Evolutionary conservation across 306 rosid species (phyloP).

Genomic region (Malus sieversii): DNA sequence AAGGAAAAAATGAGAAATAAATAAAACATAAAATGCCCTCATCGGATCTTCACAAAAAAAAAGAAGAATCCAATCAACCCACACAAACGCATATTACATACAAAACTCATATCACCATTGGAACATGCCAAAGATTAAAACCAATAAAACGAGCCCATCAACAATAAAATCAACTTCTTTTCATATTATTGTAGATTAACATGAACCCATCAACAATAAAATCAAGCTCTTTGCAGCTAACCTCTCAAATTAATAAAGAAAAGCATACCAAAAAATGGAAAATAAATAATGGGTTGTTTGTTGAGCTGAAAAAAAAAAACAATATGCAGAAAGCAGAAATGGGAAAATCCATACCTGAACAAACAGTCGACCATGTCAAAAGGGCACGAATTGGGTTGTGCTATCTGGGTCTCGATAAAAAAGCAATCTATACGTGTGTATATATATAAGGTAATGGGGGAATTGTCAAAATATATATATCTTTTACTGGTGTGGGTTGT

Average conservation of each 20-base stretch:
- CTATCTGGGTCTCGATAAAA: conserved; percentile 15
- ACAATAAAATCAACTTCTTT: conserved; percentile 13
- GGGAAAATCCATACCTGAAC: conserved; percentile 40
- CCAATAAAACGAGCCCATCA: conserved; percentile 9
- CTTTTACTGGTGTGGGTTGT: conserved; percentile 21
- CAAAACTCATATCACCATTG: neutral
- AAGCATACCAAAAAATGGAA: neutral
- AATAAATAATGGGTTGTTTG: neutral
- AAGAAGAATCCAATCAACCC: neutral
- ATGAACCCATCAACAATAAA: conserved; percentile 17
- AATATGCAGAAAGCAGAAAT: neutral
- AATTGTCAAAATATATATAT: neutral
- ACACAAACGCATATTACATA: neutral
- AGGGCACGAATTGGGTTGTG: conserved; percentile 9
- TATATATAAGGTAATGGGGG: neutral
- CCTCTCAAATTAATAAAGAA: conserved; percentile 4
- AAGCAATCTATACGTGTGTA: neutral
- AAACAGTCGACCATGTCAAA: conserved; percentile 10
- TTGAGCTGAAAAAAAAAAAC: neutral
- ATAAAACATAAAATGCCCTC: neutral
- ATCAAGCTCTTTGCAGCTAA: conserved; percentile 5
- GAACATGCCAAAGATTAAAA: conserved; percentile 7
- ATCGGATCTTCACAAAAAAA: conserved; percentile 34
- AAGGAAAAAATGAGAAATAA: neutral
- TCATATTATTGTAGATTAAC: neutral